These are phyloP conservation scores for Crithidia acanthocephali DNA, from an alignment of 208 protist genomes.

Conservation along the genomic window DNA sequence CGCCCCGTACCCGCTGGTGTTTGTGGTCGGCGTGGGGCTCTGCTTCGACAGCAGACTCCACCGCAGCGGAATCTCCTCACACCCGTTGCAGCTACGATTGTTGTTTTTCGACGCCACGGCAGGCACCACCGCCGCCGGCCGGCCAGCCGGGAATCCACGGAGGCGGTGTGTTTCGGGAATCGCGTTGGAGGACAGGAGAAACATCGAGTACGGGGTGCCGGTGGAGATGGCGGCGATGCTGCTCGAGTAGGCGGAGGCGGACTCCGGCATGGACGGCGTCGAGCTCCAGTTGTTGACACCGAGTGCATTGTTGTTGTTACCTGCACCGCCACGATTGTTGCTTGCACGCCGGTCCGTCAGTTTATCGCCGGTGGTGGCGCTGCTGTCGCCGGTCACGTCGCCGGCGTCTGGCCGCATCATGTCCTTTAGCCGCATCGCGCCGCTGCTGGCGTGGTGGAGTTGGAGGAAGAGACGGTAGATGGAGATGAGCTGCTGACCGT, in stretches of 20 bases:
- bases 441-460: constrained; percentile 46
- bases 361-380: neutral
- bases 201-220: constrained; percentile 32
- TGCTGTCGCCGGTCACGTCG: neutral
- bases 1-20: neutral
- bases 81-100: constrained; percentile 35
- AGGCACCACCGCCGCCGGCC: neutral
- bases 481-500: constrained; percentile 57
- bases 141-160: constrained; percentile 19
- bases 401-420: constrained; percentile 25
- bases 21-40: neutral
- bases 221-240: constrained; percentile 23
- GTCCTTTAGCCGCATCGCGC: constrained; percentile 21
- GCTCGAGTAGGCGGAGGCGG: constrained; percentile 19
- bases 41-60: constrained; percentile 32
- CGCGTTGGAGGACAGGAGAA: constrained; percentile 30
- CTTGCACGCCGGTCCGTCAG: neutral
- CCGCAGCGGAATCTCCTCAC: constrained; percentile 32
- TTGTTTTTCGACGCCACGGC: constrained; percentile 24
- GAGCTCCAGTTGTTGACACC: constrained; percentile 6
- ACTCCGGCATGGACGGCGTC: constrained; percentile 9
- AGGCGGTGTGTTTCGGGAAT: constrained; percentile 35
- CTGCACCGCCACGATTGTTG: neutral
- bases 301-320: neutral
- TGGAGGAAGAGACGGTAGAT: constrained; percentile 74